Conservation (phyloP, 371 early-diverging fungal genomes). For the Rhizopus stolonifer region DNA sequence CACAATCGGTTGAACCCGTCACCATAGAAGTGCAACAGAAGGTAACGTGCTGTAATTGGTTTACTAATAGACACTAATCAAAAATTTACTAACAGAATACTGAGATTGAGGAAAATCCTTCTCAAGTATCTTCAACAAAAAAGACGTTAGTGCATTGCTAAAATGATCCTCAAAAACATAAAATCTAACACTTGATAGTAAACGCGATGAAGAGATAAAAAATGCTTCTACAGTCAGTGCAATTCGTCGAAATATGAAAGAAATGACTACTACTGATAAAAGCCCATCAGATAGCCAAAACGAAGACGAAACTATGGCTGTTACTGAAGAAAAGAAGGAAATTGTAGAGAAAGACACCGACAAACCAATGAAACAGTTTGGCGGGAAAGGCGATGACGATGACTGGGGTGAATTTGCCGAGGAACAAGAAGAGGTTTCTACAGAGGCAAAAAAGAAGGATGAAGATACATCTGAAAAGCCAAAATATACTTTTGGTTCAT, state of each 20-base stretch:
- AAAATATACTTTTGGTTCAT: conserved; percentile 49
- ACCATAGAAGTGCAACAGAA: conserved; percentile 19
- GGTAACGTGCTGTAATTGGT: neutral
- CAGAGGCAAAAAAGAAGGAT: conserved; percentile 12
- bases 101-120: conserved; percentile 13
- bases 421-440: conserved; percentile 15
- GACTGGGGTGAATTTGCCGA: conserved; percentile 51
- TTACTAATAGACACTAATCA: neutral
- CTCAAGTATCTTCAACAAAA: conserved; percentile 32
- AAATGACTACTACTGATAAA: conserved; percentile 47
- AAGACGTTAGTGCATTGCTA: conserved; percentile 31
- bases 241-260: conserved; percentile 46
- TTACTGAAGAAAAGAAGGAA: conserved; percentile 3
- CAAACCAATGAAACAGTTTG: conserved; percentile 26
- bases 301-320: conserved; percentile 14
- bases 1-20: conserved; percentile 43
- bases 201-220: conserved; percentile 32
- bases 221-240: conserved; percentile 30
- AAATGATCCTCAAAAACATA: neutral
- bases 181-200: conserved; percentile 19
- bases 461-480: conserved; percentile 16
- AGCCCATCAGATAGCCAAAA: conserved; percentile 14
- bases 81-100: neutral
- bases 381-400: conserved; percentile 30
- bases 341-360: no score